A percentile compares a stretch with the other conserved stretches of the same genome.
Evolutionary conservation across 2,329 filamentous ascomycete species (phyloP).

Genomic region (Fusarium piperis): DNA sequence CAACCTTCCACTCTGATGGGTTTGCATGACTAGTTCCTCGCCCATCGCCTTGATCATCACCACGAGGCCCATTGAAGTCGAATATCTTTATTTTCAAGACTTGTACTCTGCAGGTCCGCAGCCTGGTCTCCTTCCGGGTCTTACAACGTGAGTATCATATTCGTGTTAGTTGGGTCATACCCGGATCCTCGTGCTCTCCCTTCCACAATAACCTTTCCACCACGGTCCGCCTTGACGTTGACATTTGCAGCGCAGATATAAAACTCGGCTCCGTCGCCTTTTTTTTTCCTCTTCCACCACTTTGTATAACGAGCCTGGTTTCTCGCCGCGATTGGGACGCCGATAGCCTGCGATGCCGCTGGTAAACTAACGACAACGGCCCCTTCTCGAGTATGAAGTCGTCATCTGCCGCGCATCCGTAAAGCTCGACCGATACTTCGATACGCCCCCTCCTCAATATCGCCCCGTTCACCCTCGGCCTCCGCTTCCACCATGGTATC

Average conservation of each 20-base stretch:
- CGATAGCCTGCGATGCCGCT: conserved; percentile 39
- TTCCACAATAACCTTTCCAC: conserved; percentile 24
- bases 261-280: not conserved
- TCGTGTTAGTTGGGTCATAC: conserved; percentile 41
- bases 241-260: conserved; percentile 15
- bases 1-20: conserved; percentile 23
- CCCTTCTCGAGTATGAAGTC: conserved; percentile 39
- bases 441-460: conserved; percentile 7
- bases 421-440: conserved; percentile 29
- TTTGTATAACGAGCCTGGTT: conserved; percentile 4
- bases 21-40: conserved; percentile 31
- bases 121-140: conserved; percentile 9
- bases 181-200: conserved; percentile 25
- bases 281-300: not conserved
- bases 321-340: conserved; percentile 28
- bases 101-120: conserved; percentile 2
- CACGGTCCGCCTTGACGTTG: conserved; percentile 20
- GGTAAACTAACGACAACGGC: conserved; percentile 38
- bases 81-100: not conserved
- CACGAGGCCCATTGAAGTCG: conserved; percentile 18
- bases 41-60: conserved; percentile 10
- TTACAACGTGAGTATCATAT: conserved; percentile 29
- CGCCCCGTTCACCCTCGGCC: not conserved
- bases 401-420: conserved; percentile 32
- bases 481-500: conserved; percentile 50